Evolutionary conservation across 2,329 filamentous ascomycete species (phyloP).

Genomic region (Aureobasidium sp.): DNA sequence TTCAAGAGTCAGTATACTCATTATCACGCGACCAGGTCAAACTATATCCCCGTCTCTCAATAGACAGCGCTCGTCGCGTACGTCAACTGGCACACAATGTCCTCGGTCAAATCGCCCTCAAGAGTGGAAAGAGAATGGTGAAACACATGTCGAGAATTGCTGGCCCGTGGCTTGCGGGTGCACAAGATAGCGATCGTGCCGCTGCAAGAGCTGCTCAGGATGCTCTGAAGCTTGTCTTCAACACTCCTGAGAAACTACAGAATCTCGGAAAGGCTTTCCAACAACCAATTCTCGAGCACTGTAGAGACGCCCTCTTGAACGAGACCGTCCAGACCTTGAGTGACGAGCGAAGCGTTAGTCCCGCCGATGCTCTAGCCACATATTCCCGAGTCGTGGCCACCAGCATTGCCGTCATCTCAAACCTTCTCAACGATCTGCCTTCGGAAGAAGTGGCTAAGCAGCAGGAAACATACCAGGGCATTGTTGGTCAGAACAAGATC

Average conservation of each 20-base stretch:
- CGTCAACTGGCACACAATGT: slow-evolving; percentile 77
- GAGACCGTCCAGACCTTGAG: slow-evolving; percentile 79
- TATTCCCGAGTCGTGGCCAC: slow-evolving; percentile 71
- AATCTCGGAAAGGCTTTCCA: slow-evolving; percentile 79
- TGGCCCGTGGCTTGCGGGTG: slow-evolving; percentile 83
- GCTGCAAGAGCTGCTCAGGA: slow-evolving; percentile 72
- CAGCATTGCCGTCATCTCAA: slow-evolving; percentile 48
- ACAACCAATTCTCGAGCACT: slow-evolving; percentile 71
- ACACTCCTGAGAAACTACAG: slow-evolving; percentile 68
- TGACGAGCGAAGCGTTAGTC: slow-evolving; percentile 76
- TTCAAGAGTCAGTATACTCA: not conserved
- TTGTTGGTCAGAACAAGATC: slow-evolving; percentile 57
- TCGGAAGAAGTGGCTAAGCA: slow-evolving; percentile 53
- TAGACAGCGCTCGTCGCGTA: slow-evolving; percentile 81
- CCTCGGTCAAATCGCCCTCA: slow-evolving; percentile 55
- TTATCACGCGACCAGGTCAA: slow-evolving; percentile 52
- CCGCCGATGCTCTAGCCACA: slow-evolving; percentile 80
- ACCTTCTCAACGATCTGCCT: slow-evolving; percentile 42
- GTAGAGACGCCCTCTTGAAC: slow-evolving; percentile 64
- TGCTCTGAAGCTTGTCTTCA: slow-evolving; percentile 68
- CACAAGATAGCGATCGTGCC: slow-evolving; percentile 75
- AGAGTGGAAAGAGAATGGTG: slow-evolving; percentile 73
- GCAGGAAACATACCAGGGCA: slow-evolving; percentile 54
- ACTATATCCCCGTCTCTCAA: slow-evolving; percentile 80
- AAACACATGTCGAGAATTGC: slow-evolving; percentile 69